Percentiles rank a stretch among this genome's conserved stretches.
Evolutionary conservation across 108 stramenopile species (phyloP).

Genomic region (Nitzschia sp.): DNA sequence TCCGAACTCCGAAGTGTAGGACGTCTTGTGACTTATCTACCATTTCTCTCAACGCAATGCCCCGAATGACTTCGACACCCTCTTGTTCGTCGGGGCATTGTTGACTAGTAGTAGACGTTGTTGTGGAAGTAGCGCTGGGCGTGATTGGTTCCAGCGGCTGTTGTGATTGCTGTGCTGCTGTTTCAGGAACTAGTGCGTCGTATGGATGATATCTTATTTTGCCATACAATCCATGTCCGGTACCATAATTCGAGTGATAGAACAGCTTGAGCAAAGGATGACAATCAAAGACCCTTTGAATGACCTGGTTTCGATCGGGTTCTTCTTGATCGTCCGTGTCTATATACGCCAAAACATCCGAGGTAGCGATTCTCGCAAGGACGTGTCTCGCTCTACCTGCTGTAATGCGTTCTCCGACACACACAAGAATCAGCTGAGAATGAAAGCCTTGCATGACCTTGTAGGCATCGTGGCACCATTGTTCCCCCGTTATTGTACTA

Average conservation of each 20-base stretch:
- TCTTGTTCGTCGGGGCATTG: slow-evolving; percentile 10
- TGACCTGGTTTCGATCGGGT: slow-evolving; percentile 7
- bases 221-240: slow-evolving; percentile 10
- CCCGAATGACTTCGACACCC: slow-evolving; percentile 12
- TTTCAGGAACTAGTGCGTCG: background rate
- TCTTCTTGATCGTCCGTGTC: slow-evolving; percentile 17
- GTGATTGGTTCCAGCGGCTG: background rate
- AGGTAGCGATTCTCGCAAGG: background rate
- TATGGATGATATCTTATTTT: slow-evolving; percentile 9
- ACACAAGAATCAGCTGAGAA: background rate
- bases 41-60: background rate
- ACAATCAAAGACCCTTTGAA: slow-evolving; percentile 6
- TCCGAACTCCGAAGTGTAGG: slow-evolving; percentile 8
- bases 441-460: slow-evolving; percentile 7
- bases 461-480: slow-evolving; percentile 10
- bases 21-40: slow-evolving; percentile 8
- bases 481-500: slow-evolving; percentile 2
- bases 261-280: slow-evolving; percentile 1
- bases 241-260: slow-evolving; percentile 8
- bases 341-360: slow-evolving; percentile 21
- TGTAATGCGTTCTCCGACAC: slow-evolving; percentile 14
- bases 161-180: background rate
- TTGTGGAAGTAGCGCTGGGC: background rate
- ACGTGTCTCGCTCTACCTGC: slow-evolving; percentile 8
- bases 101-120: too few relatives aligned